These are phyloP conservation scores for Trypethelium eluteriae DNA, from an alignment of 495 filamentous ascomycete species.

Conservation along the genomic window DNA sequence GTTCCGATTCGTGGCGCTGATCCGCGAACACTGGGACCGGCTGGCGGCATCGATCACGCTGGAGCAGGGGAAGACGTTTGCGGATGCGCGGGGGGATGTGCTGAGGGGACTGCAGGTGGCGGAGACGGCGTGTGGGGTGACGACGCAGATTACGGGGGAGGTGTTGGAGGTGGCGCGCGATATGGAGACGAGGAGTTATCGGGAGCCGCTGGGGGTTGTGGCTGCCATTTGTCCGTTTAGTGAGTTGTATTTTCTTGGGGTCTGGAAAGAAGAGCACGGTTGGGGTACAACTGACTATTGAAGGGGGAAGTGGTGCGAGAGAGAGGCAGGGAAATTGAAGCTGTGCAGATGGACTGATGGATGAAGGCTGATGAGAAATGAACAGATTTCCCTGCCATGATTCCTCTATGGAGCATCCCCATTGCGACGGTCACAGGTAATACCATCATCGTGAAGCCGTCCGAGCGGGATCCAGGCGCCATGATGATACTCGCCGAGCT, in stretches of 20 bases:
- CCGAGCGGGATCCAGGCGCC: conserved; percentile 95
- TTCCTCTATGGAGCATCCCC: conserved; percentile 94
- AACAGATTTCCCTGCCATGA: conserved; percentile 91
- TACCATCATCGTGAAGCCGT: conserved; percentile 90
- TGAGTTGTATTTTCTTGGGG: conserved; percentile 42
- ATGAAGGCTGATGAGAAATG: neutral
- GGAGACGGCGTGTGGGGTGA: conserved; percentile 90
- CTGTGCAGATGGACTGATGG: neutral
- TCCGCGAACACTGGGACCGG: conserved; percentile 92
- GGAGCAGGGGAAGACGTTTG: conserved; percentile 98
- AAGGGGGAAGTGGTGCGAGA: no score
- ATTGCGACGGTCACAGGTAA: conserved; percentile 93
- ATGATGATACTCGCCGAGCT: conserved; percentile 97
- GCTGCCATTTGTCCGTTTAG: conserved; percentile 98
- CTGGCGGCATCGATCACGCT: conserved; percentile 91
- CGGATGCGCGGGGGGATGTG: conserved; percentile 91
- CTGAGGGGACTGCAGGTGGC: conserved; percentile 93
- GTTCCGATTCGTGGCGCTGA: conserved; percentile 88
- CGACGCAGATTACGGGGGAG: conserved; percentile 87
- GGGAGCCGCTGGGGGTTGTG: conserved; percentile 87
- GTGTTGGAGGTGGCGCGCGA: conserved; percentile 96
- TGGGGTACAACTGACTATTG: no score
- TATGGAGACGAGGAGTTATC: conserved; percentile 94
- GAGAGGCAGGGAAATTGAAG: no score
- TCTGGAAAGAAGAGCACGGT: neutral